phyloP scores from a whole-genome alignment of 208 protist genomes.

The Acanthamoeba sp. region DNA sequence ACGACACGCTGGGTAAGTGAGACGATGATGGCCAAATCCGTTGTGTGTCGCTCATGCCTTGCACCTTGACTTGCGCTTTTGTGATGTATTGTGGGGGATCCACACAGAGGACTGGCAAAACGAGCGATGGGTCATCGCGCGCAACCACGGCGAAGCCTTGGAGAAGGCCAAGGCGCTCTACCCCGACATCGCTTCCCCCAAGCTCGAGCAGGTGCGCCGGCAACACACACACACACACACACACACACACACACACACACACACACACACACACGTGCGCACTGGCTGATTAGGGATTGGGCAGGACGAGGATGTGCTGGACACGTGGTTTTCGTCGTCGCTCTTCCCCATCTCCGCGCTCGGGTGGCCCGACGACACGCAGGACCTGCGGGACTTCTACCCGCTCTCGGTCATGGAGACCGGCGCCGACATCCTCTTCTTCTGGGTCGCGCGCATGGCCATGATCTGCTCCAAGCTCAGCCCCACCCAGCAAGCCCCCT shows the following conservation, averaged over 20 bases:
- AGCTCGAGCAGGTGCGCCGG: conserved; percentile 82
- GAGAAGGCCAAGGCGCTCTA: conserved; percentile 93
- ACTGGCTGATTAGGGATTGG: conserved; percentile 58
- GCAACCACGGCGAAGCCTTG: conserved; percentile 95
- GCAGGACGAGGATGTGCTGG: conserved; percentile 99
- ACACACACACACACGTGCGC: not conserved
- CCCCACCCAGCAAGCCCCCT: conserved; percentile 93
- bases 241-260: not conserved
- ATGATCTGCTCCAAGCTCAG: conserved; percentile 99
- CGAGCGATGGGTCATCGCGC: conserved; percentile 95
- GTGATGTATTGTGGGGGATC: not conserved
- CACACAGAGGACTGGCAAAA: conserved; percentile 14
- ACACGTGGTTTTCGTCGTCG: conserved; percentile 99
- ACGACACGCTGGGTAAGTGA: not conserved
- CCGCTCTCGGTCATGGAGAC: conserved; percentile 98
- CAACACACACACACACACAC: too few relatives aligned
- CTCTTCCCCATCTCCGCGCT: conserved; percentile 99
- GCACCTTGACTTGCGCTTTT: too few relatives aligned
- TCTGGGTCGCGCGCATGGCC: conserved; percentile 99
- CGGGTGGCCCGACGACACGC: conserved; percentile 94
- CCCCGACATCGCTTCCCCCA: not conserved
- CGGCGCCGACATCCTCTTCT: conserved; percentile 99
- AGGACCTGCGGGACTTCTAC: conserved; percentile 93
- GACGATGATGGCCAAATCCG: too few relatives aligned
- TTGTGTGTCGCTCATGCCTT: too few relatives aligned